These are phyloP conservation scores for Pythium guiyangense DNA, from an alignment of 352 stramenopile genomes.

Conservation along the genomic window DNA sequence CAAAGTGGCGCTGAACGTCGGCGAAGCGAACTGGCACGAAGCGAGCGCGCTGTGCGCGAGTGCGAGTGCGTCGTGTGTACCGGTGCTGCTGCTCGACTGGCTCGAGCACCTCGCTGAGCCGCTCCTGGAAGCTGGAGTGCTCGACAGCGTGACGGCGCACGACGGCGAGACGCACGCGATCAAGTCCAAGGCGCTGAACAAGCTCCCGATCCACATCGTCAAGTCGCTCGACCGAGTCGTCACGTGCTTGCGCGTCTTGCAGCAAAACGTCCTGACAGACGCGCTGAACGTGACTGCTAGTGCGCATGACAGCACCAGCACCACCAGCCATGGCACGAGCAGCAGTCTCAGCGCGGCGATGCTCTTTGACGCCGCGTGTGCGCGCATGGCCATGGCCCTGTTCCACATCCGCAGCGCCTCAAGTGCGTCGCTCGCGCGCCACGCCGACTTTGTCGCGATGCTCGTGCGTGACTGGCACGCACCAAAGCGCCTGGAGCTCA, in stretches of 20 bases:
- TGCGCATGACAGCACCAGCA: slow-evolving; percentile 1
- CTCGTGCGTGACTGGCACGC: slow-evolving; percentile 54
- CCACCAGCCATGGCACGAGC: too few relatives aligned
- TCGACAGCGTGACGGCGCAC: slow-evolving; percentile 23
- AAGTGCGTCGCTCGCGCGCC: slow-evolving; percentile 11
- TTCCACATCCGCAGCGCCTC: slow-evolving; percentile 39
- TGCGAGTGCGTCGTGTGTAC: slow-evolving; percentile 12
- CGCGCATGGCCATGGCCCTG: slow-evolving; percentile 56
- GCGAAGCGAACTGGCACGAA: slow-evolving; percentile 59
- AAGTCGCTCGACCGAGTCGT: slow-evolving; percentile 63
- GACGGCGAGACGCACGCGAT: slow-evolving; percentile 11
- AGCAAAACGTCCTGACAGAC: slow-evolving; percentile 25
- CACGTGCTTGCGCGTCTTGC: slow-evolving; percentile 35
- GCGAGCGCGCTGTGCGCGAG: slow-evolving; percentile 22
- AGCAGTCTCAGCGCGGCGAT: neutral
- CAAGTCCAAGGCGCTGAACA: slow-evolving; percentile 48
- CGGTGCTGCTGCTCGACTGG: slow-evolving; percentile 73
- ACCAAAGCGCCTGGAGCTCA: slow-evolving; percentile 61
- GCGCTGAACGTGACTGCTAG: too few relatives aligned
- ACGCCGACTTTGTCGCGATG: slow-evolving; percentile 39
- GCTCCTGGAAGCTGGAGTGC: slow-evolving; percentile 31
- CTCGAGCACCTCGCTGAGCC: slow-evolving; percentile 69
- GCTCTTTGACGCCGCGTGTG: slow-evolving; percentile 43
- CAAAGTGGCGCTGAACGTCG: slow-evolving; percentile 75
- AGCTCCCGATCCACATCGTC: slow-evolving; percentile 40